Evolutionary conservation across 1,284 basidiomycete species (phyloP).

Genomic region (Ustilago tritici): DNA sequence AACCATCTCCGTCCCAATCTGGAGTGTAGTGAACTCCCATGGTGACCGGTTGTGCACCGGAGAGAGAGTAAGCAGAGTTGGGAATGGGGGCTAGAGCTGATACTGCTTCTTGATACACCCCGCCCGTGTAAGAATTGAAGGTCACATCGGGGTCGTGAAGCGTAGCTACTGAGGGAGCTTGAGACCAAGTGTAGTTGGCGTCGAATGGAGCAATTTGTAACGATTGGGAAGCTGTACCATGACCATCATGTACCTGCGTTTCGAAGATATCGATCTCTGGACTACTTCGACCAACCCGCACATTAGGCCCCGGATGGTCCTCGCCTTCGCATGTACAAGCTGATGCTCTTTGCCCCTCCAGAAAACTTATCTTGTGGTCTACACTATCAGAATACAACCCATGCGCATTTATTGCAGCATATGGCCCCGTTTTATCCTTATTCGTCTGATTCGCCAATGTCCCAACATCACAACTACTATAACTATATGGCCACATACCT

Average conservation of each 20-base stretch:
- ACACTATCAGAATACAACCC: conserved; percentile 14
- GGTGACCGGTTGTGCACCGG: conserved; percentile 27
- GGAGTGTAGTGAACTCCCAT: conserved; percentile 68
- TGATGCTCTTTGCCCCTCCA: conserved; percentile 49
- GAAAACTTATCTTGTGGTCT: conserved; percentile 25
- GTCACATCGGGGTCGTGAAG: conserved; percentile 20
- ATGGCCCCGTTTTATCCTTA: conserved; percentile 41
- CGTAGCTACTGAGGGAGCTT: conserved; percentile 11
- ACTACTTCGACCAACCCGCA: conserved; percentile 52
- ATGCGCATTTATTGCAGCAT: conserved; percentile 25
- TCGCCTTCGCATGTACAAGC: conserved; percentile 60
- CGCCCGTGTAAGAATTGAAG: conserved; percentile 65
- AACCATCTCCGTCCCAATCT: conserved; percentile 52
- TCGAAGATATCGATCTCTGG: conserved; percentile 70
- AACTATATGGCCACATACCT: conserved; percentile 69
- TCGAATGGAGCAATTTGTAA: conserved; percentile 68
- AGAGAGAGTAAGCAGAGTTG: conserved; percentile 45
- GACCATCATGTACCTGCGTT: conserved; percentile 65
- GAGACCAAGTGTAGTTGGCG: conserved; percentile 56
- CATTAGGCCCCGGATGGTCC: conserved; percentile 50
- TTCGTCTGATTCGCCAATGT: conserved; percentile 60
- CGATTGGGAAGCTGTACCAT: conserved; percentile 56
- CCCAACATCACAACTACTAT: conserved; percentile 64
- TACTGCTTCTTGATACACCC: conserved; percentile 65
- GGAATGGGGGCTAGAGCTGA: conserved; percentile 57